Evolutionary conservation across 257 asterid species (phyloP).

Genomic region (Ilex aquifolium): DNA sequence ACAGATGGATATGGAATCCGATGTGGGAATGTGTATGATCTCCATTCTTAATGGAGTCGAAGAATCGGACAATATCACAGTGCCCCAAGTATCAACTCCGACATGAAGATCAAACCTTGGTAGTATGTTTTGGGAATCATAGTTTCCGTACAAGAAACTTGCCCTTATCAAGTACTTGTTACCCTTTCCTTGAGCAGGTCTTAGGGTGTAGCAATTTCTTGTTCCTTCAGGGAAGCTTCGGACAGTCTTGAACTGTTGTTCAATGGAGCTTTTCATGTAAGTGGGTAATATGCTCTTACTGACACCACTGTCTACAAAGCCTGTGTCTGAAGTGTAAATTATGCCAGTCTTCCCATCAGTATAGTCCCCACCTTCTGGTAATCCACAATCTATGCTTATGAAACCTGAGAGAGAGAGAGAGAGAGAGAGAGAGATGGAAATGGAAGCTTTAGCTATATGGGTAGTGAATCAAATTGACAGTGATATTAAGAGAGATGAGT

Average conservation of each 20-base stretch:
- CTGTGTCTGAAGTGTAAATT: conserved; percentile 17
- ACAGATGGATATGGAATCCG: conserved; percentile 30
- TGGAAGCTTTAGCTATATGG: no score
- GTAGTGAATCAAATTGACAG: no score
- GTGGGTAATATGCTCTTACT: conserved; percentile 1
- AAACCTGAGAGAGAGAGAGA: conserved; percentile 17
- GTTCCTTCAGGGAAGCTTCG: conserved; percentile 27
- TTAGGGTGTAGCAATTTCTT: conserved; percentile 24
- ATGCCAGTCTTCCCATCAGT: conserved; percentile 9
- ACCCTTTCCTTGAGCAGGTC: conserved; percentile 4
- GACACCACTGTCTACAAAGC: conserved; percentile 15
- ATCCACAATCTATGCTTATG: conserved; percentile 42
- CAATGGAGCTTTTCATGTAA: background rate
- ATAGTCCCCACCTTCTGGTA: conserved; percentile 8
- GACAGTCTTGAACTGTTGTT: conserved; percentile 5
- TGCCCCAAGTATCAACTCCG: conserved; percentile 33
- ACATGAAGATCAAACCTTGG: conserved; percentile 36
- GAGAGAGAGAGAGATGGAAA: no score
- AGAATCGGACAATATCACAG: background rate
- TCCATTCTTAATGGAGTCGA: background rate
- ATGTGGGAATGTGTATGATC: conserved; percentile 22
- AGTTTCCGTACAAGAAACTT: conserved; percentile 26
- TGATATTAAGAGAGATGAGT: background rate
- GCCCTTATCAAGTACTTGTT: conserved; percentile 23
- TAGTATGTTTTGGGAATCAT: conserved; percentile 14